Conservation (phyloP, 2,329 filamentous ascomycete species). For the Alternaria solani region DNA sequence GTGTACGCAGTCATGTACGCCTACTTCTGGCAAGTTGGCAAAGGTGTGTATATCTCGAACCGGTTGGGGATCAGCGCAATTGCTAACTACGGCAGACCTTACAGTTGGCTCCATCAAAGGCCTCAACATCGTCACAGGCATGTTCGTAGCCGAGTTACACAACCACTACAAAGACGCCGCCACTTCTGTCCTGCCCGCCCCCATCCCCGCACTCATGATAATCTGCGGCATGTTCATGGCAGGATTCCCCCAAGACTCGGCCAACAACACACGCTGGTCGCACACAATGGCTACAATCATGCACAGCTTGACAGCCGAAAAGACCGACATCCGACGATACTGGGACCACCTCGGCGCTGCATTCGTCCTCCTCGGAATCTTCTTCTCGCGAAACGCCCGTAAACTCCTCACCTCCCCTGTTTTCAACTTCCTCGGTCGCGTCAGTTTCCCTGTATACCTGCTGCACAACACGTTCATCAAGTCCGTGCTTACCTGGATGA, state of each 20-base stretch:
- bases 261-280: constrained; percentile 65
- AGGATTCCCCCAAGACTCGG: constrained; percentile 66
- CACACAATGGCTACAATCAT: constrained; percentile 55
- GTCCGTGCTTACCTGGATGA: constrained; percentile 67
- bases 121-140: constrained; percentile 69
- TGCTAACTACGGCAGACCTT: constrained; percentile 40
- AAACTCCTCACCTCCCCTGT: constrained; percentile 62
- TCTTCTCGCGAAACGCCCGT: constrained; percentile 62
- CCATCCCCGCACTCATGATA: constrained; percentile 61
- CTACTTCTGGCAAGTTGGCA: constrained; percentile 51
- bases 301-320: constrained; percentile 55
- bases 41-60: constrained; percentile 31
- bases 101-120: constrained; percentile 50
- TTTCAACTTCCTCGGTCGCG: constrained; percentile 69
- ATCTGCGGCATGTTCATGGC: constrained; percentile 64
- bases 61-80: background rate
- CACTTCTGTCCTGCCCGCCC: constrained; percentile 58
- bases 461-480: constrained; percentile 69
- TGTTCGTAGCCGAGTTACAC: constrained; percentile 68
- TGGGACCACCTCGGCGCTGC: constrained; percentile 61
- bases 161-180: constrained; percentile 60
- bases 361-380: constrained; percentile 60
- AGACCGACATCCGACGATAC: constrained; percentile 60
- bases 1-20: constrained; percentile 50
- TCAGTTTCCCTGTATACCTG: constrained; percentile 71